These are phyloP conservation scores for Rheum nobile DNA, from an alignment of 148 eudicot species.

Conservation along the genomic window DNA sequence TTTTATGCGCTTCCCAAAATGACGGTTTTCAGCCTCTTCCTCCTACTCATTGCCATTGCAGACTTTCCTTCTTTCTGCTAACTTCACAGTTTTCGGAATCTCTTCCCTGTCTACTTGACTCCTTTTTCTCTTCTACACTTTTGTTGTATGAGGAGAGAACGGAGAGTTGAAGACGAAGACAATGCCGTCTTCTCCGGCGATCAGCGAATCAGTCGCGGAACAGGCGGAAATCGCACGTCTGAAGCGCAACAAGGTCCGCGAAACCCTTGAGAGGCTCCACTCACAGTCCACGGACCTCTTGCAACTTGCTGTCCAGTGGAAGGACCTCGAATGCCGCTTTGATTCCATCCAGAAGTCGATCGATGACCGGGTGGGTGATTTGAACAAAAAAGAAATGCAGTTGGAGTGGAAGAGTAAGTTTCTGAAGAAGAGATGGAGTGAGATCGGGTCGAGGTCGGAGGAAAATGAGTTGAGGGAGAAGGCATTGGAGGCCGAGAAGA, in stretches of 20 bases:
- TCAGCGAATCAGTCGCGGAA: not conserved
- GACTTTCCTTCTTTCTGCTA: not conserved
- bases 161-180: not conserved
- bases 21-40: not conserved
- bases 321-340: slow-evolving; percentile 24
- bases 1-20: not conserved
- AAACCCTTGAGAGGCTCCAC: slow-evolving; percentile 14
- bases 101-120: not conserved
- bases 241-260: slow-evolving; percentile 13
- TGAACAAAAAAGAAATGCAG: slow-evolving; percentile 5
- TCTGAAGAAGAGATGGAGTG: not conserved
- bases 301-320: slow-evolving; percentile 18
- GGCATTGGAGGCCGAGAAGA: slow-evolving; percentile 16
- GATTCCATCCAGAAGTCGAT: slow-evolving; percentile 9
- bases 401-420: slow-evolving; percentile 26
- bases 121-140: not conserved
- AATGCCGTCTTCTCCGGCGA: not conserved
- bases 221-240: not conserved
- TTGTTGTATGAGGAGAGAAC: not conserved
- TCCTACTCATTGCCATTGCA: not conserved
- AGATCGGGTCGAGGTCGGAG: slow-evolving; percentile 6
- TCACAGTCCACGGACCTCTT: slow-evolving; percentile 15
- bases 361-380: not conserved
- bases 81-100: not conserved
- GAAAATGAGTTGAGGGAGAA: slow-evolving; percentile 19